Evolutionary conservation across 495 filamentous ascomycete genomes (phyloP).

Genomic region (Daldinia vernicosa): DNA sequence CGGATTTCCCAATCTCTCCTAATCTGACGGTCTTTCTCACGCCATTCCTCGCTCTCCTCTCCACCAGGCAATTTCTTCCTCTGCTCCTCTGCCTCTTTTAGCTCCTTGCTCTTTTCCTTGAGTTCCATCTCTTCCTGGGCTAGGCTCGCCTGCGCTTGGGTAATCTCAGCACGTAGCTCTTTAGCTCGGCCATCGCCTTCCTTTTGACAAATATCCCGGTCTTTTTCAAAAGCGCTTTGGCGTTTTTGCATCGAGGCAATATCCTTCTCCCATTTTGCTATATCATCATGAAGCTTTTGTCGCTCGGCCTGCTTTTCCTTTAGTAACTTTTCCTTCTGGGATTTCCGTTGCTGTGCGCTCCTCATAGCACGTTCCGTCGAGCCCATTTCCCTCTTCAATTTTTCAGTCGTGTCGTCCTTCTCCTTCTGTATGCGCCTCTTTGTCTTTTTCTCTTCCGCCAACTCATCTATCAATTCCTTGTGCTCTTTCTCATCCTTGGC

Average conservation of each 20-base stretch:
- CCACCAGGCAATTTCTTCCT: conserved; percentile 60
- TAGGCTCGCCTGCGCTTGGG: conserved; percentile 44
- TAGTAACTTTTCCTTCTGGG: conserved; percentile 80
- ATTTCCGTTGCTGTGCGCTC: conserved; percentile 79
- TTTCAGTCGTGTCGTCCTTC: conserved; percentile 84
- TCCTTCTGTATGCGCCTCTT: conserved; percentile 79
- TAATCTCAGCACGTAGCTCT: conserved; percentile 45
- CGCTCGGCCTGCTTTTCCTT: conserved; percentile 77
- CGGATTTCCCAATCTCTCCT: conserved; percentile 57
- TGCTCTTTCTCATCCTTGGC: conserved; percentile 74
- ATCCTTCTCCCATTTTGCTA: conserved; percentile 64
- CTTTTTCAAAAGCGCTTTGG: conserved; percentile 53
- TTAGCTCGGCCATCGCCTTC: conserved; percentile 41
- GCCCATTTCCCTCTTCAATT: conserved; percentile 81
- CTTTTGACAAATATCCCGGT: conserved; percentile 50
- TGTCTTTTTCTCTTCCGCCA: conserved; percentile 73
- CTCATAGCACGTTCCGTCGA: conserved; percentile 83
- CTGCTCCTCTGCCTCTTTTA: conserved; percentile 64
- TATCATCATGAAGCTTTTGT: conserved; percentile 62
- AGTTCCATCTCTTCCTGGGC: conserved; percentile 53
- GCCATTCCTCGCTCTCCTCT: conserved; percentile 64
- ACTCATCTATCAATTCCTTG: conserved; percentile 75
- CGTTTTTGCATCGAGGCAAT: conserved; percentile 57
- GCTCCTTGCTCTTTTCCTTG: conserved; percentile 58
- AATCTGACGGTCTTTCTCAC: conserved; percentile 54